These are phyloP conservation scores for Lecanicillium sp. DNA, from an alignment of 2,329 filamentous ascomycete species.

Conservation along the genomic window DNA sequence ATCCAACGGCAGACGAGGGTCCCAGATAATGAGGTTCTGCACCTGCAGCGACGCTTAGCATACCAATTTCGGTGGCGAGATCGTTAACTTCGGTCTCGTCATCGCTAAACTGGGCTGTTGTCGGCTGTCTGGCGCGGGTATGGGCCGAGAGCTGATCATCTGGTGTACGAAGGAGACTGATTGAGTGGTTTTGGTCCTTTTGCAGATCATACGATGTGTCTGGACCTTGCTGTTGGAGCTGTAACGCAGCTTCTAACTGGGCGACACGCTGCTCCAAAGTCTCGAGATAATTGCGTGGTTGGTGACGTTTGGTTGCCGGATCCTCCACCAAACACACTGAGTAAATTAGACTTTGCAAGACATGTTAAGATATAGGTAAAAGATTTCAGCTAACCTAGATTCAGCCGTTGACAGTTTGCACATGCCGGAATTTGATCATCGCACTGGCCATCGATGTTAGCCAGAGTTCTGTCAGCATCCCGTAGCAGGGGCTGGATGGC, in stretches of 20 bases:
- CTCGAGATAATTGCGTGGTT: slow-evolving; percentile 2
- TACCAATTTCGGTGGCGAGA: slow-evolving; percentile 1
- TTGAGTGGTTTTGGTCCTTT: no score
- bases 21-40: slow-evolving; percentile 3
- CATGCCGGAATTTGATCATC: slow-evolving; percentile 2
- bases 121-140: background rate
- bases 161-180: background rate
- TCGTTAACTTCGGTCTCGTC: background rate
- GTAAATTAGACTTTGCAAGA: background rate
- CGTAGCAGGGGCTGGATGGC: no score
- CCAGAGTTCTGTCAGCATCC: background rate
- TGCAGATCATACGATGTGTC: no score
- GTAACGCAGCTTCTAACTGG: background rate
- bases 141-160: background rate
- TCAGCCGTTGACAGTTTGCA: background rate
- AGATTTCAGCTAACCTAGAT: background rate
- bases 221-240: no score
- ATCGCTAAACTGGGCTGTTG: background rate
- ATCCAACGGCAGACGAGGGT: background rate
- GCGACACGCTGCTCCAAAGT: slow-evolving; percentile 1
- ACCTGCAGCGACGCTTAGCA: slow-evolving; percentile 2
- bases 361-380: background rate
- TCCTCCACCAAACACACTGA: slow-evolving; percentile 3
- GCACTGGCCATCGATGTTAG: background rate
- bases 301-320: slow-evolving; percentile 2